Percentiles rank a stretch among this genome's conserved stretches.
Evolutionary conservation across 257 asterid species (phyloP).

Genomic region (Plantago elongata): DNA sequence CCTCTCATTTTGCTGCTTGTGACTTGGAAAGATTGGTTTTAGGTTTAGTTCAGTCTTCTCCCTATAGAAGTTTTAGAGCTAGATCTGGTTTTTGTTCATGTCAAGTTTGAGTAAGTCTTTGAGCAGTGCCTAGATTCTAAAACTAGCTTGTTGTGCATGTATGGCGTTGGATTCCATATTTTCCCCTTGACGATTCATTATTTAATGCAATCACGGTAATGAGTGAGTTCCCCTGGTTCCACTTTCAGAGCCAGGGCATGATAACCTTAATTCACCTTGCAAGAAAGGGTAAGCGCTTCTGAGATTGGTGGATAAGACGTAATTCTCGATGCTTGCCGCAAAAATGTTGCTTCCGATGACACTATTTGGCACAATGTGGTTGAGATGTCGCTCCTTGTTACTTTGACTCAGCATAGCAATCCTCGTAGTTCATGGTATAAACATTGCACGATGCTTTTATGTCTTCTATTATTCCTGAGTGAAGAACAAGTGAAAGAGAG

Average conservation of each 20-base stretch:
- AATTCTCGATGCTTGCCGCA: constrained; percentile 92
- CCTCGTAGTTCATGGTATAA: constrained; percentile 88
- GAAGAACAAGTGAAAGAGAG: constrained; percentile 4
- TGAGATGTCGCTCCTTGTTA: constrained; percentile 80
- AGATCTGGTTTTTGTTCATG: no score
- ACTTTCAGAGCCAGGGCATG: constrained; percentile 80
- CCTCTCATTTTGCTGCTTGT: no score
- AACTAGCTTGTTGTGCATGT: no score
- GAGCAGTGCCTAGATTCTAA: no score
- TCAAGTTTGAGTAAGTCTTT: no score
- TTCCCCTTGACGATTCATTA: no score
- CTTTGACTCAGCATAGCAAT: constrained; percentile 60
- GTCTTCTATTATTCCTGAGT: constrained; percentile 4
- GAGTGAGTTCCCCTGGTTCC: constrained; percentile 18
- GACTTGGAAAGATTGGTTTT: no score
- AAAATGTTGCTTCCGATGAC: constrained; percentile 77
- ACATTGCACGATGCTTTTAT: constrained; percentile 11
- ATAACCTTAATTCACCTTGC: constrained; percentile 71
- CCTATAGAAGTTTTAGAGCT: no score
- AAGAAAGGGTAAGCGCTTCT: constrained; percentile 48
- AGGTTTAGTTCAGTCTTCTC: no score
- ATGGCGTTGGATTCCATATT: no score
- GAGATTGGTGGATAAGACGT: constrained; percentile 80
- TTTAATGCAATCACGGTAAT: no score
- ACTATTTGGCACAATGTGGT: constrained; percentile 72